These are phyloP conservation scores for Fomitopsis schrenkii DNA, from an alignment of 1,284 basidiomycete genomes.

Conservation along the genomic window DNA sequence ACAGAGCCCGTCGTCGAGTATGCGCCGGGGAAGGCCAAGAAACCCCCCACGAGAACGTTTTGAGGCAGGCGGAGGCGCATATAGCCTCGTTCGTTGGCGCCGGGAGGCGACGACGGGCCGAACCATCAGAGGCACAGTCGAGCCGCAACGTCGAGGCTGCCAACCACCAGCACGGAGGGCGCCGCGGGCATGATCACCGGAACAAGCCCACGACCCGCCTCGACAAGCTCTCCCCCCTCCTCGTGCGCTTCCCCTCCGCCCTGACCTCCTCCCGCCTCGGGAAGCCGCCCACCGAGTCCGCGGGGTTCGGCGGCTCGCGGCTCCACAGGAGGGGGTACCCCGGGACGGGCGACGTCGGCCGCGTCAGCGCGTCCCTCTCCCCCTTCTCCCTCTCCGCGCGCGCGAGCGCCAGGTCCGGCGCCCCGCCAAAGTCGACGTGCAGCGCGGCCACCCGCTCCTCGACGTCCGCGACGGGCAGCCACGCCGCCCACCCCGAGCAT, in stretches of 20 bases:
- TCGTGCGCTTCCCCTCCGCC: background rate
- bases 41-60: too few species aligned
- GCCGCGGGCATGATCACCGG: background rate
- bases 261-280: conserved; percentile 1
- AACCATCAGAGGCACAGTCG: too few species aligned
- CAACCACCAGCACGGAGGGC: too few species aligned
- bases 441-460: background rate
- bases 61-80: too few species aligned
- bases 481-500: background rate
- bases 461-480: background rate
- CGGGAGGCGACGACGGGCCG: too few species aligned
- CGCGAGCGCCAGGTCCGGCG: background rate
- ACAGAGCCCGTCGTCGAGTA: too few species aligned
- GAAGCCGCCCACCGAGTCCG: conserved; percentile 3
- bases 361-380: background rate
- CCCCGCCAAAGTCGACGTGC: background rate
- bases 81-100: too few species aligned
- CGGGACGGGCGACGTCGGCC: background rate
- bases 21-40: too few species aligned
- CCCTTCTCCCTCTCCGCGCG: background rate
- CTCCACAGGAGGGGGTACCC: conserved; percentile 4
- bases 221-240: background rate
- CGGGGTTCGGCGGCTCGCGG: conserved; percentile 2
- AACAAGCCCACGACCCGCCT: background rate
- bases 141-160: too few species aligned